Conservation (phyloP, 176 grass and related monocot species). For the Musa beccarii region DNA sequence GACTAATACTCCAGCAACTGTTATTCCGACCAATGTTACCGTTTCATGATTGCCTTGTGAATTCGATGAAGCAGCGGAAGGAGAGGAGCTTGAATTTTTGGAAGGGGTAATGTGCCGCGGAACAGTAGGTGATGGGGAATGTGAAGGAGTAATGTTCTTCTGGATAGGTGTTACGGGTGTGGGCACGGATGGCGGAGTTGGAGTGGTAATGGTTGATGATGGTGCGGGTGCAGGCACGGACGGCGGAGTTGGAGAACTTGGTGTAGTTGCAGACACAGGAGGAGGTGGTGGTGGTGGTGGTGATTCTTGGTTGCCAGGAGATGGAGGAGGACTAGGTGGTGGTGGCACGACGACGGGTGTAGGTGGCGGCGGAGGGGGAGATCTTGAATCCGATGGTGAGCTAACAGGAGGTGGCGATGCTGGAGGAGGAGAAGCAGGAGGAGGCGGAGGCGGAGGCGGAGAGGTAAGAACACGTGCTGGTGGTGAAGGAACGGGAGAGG, state of each 20-base stretch:
- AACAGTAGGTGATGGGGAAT: background rate
- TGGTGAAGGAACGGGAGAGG: background rate
- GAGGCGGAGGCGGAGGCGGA: background rate
- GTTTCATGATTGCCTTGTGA: background rate
- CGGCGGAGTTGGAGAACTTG: background rate
- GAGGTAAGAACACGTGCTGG: background rate
- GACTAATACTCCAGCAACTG: constrained; percentile 33
- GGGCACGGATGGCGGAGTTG: background rate
- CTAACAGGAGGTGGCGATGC: background rate
- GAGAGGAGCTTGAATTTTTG: background rate
- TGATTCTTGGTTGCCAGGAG: background rate
- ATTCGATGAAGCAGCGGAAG: background rate
- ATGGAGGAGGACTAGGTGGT: background rate
- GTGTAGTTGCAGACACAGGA: background rate
- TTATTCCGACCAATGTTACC: constrained; percentile 28
- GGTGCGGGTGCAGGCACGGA: background rate
- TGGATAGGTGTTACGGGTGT: background rate
- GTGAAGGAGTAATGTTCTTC: background rate
- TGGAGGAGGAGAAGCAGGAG: background rate
- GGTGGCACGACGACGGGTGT: background rate
- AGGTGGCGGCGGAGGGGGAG: no score
- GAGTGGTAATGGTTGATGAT: background rate
- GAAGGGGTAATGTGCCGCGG: background rate
- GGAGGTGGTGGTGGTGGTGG: background rate
- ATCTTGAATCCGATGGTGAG: no score